Base-by-base conservation (phyloP, 2,329 filamentous ascomycete species). In the Tolypocladium ovalisporum region DNA sequence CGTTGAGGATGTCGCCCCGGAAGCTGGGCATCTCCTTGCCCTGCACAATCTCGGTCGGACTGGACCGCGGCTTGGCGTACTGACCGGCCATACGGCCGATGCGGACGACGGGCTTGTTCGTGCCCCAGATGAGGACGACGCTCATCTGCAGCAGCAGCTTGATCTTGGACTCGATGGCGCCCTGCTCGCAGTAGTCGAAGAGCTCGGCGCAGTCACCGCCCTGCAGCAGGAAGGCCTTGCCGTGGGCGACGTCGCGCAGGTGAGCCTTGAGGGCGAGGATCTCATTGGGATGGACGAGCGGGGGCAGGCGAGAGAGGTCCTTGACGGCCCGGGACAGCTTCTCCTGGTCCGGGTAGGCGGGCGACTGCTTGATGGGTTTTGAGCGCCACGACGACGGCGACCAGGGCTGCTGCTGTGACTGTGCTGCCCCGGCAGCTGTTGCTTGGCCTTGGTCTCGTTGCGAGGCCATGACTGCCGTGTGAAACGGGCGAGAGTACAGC, bases 81-180 rank as follows among this genome's bases (percentile, higher is more conserved):
- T 99, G 94, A 4, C 94, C 94, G 15, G 94, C 94, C 85, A 97
- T 97, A 60, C 94, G 85, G 19, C 90, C 94, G 67, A 99, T 96
- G 64, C 94, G 85, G 53, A 99, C 90, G 4, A 99, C 91, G 7
- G 89, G 89, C 74, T 85, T 85, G 73, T 81, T 79, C 59, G 80
- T 80, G 64, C 90, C 94, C 87, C 92, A 97, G 70, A 97, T 92
- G 59, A 99, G 79, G 1, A 99, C 90, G 64, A 99, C 76, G 63
- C 90, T 96, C 93, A 99, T 97, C 75, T 99, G 94, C 59, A 99
- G 78, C 35, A 99, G 81, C 32, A 99, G 83, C 76, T 97, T 97
- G 73, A 97, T 90, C 79, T 97, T 99, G 61, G 90, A 88, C 74
- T 97, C 91, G 64, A 99, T 97, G 62, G 89, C 88, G 17, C 83